These are phyloP conservation scores for Gigaspora rosea DNA, from an alignment of 192 early-diverging fungal species.

Conservation along the genomic window DNA sequence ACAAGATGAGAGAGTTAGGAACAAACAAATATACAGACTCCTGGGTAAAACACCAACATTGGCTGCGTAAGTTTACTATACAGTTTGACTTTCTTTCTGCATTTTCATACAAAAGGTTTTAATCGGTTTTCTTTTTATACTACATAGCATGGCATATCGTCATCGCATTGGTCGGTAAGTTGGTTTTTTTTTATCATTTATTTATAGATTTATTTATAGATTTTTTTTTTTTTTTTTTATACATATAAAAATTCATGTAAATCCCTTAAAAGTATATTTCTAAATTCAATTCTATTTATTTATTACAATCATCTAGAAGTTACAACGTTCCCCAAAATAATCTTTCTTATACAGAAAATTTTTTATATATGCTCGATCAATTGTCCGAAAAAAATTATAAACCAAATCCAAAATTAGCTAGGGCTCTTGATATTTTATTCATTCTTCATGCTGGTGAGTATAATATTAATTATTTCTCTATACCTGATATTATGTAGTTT, in stretches of 20 bases:
- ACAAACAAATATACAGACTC: constrained; percentile 60
- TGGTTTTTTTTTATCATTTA: neutral
- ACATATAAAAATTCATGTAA: too few relatives aligned
- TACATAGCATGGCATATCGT: constrained; percentile 48
- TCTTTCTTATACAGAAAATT: constrained; percentile 64
- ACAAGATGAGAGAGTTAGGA: constrained; percentile 38
- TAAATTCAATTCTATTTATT: too few relatives aligned
- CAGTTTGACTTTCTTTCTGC: neutral
- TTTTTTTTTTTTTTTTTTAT: too few relatives aligned
- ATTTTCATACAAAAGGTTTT: neutral
- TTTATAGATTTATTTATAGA: neutral
- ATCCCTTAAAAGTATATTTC: too few relatives aligned
- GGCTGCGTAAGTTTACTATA: constrained; percentile 44
- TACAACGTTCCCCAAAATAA: constrained; percentile 48
- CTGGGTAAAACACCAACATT: constrained; percentile 67
- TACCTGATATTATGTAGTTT: neutral
- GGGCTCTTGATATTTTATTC: constrained; percentile 69
- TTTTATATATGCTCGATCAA: constrained; percentile 70
- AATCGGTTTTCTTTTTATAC: neutral
- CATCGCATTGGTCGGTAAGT: constrained; percentile 57
- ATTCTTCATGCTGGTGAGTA: constrained; percentile 69
- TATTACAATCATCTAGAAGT: neutral
- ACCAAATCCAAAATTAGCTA: constrained; percentile 58
- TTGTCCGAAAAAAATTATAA: constrained; percentile 60
- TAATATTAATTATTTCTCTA: constrained; percentile 37